These are phyloP conservation scores for Colletotrichum nymphaeae DNA, from an alignment of 2,329 filamentous ascomycete species.

Conservation along the genomic window DNA sequence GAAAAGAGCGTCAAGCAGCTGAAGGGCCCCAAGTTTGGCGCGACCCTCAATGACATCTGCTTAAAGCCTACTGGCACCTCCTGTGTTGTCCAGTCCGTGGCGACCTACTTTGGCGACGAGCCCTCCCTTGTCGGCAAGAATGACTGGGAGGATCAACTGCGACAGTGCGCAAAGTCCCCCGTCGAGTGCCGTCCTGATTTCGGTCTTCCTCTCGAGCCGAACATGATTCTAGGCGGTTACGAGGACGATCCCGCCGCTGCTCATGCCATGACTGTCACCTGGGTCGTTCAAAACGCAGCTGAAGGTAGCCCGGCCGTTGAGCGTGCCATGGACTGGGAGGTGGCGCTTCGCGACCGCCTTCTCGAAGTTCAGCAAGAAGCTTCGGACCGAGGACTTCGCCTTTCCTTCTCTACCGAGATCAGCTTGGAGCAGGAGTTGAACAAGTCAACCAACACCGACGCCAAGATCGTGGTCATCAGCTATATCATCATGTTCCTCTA, in stretches of 20 bases:
- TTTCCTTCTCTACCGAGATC: constrained; percentile 96
- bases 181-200: constrained; percentile 90
- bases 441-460: constrained; percentile 98
- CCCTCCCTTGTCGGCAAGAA: constrained; percentile 70
- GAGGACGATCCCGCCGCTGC: constrained; percentile 77
- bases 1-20: constrained; percentile 81
- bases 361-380: constrained; percentile 86
- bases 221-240: constrained; percentile 88
- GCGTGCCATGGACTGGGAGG: constrained; percentile 90
- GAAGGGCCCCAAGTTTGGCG: constrained; percentile 75
- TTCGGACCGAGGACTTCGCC: constrained; percentile 77
- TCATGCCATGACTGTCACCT: constrained; percentile 86
- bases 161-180: constrained; percentile 81
- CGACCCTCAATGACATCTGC: constrained; percentile 85
- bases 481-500: constrained; percentile 99
- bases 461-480: constrained; percentile 95
- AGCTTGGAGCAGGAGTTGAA: constrained; percentile 96
- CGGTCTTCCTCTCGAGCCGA: constrained; percentile 86
- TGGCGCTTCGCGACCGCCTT: constrained; percentile 78
- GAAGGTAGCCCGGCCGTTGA: constrained; percentile 78
- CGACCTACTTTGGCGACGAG: constrained; percentile 84
- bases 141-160: constrained; percentile 79
- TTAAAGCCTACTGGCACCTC: constrained; percentile 91
- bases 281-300: constrained; percentile 90
- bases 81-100: constrained; percentile 94